phyloP scores from a whole-genome alignment of 257 asterid species.

The Przewalskia tangutica region DNA sequence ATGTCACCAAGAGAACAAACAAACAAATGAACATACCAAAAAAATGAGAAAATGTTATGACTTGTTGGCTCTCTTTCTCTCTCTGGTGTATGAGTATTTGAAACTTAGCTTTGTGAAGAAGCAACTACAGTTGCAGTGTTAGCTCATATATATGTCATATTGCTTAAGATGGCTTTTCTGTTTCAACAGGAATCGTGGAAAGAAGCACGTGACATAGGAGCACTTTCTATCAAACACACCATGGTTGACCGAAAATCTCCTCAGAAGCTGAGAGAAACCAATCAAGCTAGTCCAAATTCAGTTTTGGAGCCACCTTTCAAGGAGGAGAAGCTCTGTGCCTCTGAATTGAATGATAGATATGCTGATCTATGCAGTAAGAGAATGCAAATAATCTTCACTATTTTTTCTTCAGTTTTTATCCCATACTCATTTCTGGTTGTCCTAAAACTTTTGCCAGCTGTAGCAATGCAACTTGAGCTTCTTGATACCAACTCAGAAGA shows the following conservation, averaged over 20 bases:
- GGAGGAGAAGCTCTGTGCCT: conserved; percentile 12
- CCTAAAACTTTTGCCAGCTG: conserved; percentile 23
- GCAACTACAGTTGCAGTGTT: background rate
- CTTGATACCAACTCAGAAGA: conserved; percentile 35
- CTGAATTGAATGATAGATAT: conserved; percentile 17
- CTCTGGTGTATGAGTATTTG: background rate
- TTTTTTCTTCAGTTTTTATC: background rate
- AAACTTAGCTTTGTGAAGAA: background rate
- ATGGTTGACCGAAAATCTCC: conserved; percentile 13
- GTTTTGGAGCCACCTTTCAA: conserved; percentile 38
- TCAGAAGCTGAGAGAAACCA: conserved; percentile 26
- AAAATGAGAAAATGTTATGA: background rate
- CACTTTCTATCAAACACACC: conserved; percentile 16
- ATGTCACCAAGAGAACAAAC: background rate
- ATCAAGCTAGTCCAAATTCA: conserved; percentile 51
- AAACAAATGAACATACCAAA: background rate
- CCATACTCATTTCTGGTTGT: background rate
- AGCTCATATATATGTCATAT: background rate
- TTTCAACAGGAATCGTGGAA: background rate
- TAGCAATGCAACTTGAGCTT: conserved; percentile 35
- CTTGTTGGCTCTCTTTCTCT: background rate
- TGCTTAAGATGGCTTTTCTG: background rate
- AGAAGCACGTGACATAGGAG: conserved; percentile 22
- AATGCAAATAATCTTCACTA: background rate
- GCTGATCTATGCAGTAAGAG: conserved; percentile 21